These are phyloP conservation scores for Dioszegia hungarica DNA, from an alignment of 768 basidiomycete species.

Conservation along the genomic window DNA sequence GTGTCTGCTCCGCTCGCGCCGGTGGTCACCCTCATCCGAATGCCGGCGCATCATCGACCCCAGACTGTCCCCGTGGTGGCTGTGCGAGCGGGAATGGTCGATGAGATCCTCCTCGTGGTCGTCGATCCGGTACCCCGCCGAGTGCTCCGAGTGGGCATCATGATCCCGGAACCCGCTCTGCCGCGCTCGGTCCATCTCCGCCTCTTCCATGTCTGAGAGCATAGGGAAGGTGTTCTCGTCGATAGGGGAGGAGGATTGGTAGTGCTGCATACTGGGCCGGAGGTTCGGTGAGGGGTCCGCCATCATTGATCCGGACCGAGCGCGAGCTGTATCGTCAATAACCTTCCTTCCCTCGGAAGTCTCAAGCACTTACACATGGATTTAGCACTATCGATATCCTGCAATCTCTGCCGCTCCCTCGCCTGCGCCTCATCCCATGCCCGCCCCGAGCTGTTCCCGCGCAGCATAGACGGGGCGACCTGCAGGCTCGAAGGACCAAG, in stretches of 20 bases:
- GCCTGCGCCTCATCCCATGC: slow-evolving; percentile 51
- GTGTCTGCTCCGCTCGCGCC: slow-evolving; percentile 3
- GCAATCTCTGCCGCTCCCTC: slow-evolving; percentile 79
- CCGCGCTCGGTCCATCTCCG: slow-evolving; percentile 42
- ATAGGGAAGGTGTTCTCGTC: slow-evolving; percentile 42
- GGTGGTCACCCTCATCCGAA: slow-evolving; percentile 4
- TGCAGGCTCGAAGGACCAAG: slow-evolving; percentile 4
- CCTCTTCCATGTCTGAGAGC: slow-evolving; percentile 45
- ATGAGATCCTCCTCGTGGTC: slow-evolving; percentile 13
- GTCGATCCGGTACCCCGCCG: background rate
- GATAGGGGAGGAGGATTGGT: slow-evolving; percentile 38
- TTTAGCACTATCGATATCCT: slow-evolving; percentile 81
- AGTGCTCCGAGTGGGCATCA: slow-evolving; percentile 18
- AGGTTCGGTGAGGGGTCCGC: slow-evolving; percentile 21
- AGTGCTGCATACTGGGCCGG: slow-evolving; percentile 31
- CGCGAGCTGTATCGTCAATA: slow-evolving; percentile 31
- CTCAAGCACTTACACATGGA: slow-evolving; percentile 49
- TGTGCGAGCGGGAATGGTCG: slow-evolving; percentile 10
- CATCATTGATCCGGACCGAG: slow-evolving; percentile 40
- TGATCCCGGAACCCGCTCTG: slow-evolving; percentile 25
- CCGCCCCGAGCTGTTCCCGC: slow-evolving; percentile 1
- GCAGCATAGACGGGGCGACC: background rate
- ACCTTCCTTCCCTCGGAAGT: background rate
- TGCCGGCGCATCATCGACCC: slow-evolving; percentile 10
- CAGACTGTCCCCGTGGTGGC: slow-evolving; percentile 3